Evolutionary conservation across 257 asterid species (phyloP).

Genomic region (Lavandula angustifolia): DNA sequence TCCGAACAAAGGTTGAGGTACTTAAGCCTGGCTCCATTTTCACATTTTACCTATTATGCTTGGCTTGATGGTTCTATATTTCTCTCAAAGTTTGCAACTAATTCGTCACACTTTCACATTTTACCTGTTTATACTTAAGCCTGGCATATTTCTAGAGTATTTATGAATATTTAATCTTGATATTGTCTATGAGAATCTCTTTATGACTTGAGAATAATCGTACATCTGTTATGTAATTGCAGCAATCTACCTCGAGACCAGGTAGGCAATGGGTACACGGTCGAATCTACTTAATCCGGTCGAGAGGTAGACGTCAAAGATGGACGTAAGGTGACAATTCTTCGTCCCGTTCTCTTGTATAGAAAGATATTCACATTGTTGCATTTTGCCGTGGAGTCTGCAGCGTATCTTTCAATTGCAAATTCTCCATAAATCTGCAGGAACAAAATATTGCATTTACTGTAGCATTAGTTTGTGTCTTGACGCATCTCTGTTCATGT

Average conservation of each 20-base stretch:
- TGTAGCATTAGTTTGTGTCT: slow-evolving; percentile 5
- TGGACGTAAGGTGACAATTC: slow-evolving; percentile 39
- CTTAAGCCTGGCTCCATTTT: slow-evolving; percentile 21
- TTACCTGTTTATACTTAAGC: no score
- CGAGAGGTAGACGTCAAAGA: slow-evolving; percentile 55
- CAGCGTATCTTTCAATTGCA: slow-evolving; percentile 8
- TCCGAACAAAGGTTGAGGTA: slow-evolving; percentile 88
- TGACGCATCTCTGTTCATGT: slow-evolving; percentile 3
- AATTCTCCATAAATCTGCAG: background rate
- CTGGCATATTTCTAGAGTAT: slow-evolving; percentile 9
- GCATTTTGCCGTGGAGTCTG: background rate
- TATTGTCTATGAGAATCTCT: background rate
- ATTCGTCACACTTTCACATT: background rate
- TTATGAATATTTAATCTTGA: slow-evolving; percentile 5
- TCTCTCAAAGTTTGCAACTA: no score
- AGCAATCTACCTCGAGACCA: slow-evolving; percentile 69
- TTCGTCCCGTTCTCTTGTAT: slow-evolving; percentile 17
- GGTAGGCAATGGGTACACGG: slow-evolving; percentile 88
- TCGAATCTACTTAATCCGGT: slow-evolving; percentile 80
- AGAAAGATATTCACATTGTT: slow-evolving; percentile 30
- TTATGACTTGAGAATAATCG: slow-evolving; percentile 4
- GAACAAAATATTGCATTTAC: background rate
- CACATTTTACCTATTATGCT: background rate
- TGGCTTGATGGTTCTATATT: no score
- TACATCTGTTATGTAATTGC: slow-evolving; percentile 30